Evolutionary conservation across 2,329 filamentous ascomycete species (phyloP), one percentile per base, ranked within the genome.

Genomic region (Alternaria ethzedia): DNA sequence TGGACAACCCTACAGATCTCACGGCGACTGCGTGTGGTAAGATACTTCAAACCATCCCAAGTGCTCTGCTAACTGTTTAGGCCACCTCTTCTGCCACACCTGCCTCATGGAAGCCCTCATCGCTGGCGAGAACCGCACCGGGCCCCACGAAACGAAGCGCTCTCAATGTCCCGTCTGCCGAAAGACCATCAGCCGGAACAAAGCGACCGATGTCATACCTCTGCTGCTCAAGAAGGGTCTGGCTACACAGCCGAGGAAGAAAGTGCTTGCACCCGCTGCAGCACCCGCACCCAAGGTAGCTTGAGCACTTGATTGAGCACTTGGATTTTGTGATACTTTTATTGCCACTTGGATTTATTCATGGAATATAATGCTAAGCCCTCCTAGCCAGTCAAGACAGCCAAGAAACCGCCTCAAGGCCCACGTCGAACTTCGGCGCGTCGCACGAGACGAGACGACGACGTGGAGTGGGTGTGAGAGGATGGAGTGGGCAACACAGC

Each of bases 51-150:
- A 3, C 15, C 26, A 15, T 23, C 20, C 15, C 12, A 23, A 23
- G 7, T 17, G 11, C 20, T 10, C 13, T 49, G 23, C 70, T 74
- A 61, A 71, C 20, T 2, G 36, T 2, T 2, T 59, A 88, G 87
- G 88, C 0, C 88, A 90, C 71, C 81, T 90, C 23, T 90, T 89
- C 76, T 90, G 88, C 73, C 87, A 90, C 69, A 85, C 85, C 36
- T 90, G 88, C 69, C 84, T 90, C 45, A 83, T 86, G 54, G 86
- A 88, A 72, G 85, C 86, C n/a, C 78, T 90, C 17, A 85, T 85
- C 43, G 85, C 84, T 25, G 83, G 84, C 46, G 86, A 88, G 68
- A 84, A 84, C 66, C 84, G 83, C 44, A 73, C 80, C 10, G 82
- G 81, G 1, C 77, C 80, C 7, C 79, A 79, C 46, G 80, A 81